A percentile compares a stretch with the other conserved stretches of the same genome.
Conservation (phyloP, 352 stramenopile genomes). For the Pseudoperonospora humuli region DNA sequence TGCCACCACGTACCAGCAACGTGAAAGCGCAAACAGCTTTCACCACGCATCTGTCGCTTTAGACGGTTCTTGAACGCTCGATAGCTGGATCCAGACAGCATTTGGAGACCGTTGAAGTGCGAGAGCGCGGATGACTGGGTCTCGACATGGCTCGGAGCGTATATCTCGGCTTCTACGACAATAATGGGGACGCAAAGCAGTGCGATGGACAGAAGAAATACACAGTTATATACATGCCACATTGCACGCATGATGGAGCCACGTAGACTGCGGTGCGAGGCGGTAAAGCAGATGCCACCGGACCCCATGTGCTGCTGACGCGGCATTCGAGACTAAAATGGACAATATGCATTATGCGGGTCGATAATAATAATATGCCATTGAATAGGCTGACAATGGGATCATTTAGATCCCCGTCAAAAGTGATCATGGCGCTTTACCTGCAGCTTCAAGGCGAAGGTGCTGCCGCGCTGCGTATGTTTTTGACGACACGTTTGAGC, state of each 20-base stretch:
- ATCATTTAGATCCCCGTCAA: background rate
- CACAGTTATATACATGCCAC: conserved; percentile 3
- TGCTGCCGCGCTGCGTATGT: conserved; percentile 16
- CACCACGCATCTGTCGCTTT: conserved; percentile 39
- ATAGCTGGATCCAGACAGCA: conserved; percentile 53
- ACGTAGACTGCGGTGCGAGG: too few species aligned
- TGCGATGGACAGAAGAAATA: conserved; percentile 15
- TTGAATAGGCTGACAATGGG: background rate
- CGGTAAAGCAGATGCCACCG: too few species aligned
- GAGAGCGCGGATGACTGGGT: conserved; percentile 6
- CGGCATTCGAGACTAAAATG: too few species aligned
- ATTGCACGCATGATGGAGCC: too few species aligned
- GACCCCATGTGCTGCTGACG: too few species aligned
- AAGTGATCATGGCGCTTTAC: conserved; percentile 5
- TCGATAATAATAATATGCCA: conserved; percentile 1
- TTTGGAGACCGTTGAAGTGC: conserved; percentile 50
- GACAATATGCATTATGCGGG: too few species aligned
- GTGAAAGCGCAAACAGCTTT: conserved; percentile 56
- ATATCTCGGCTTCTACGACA: conserved; percentile 6
- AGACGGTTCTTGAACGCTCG: conserved; percentile 65
- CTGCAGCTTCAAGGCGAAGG: conserved; percentile 24
- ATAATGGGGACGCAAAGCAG: conserved; percentile 4
- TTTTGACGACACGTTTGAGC: conserved; percentile 18
- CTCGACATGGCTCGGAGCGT: conserved; percentile 2
- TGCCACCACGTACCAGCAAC: conserved; percentile 63